Percentiles rank a stretch among this genome's conserved stretches.
phyloP scores from a whole-genome alignment of 2,329 filamentous ascomycete genomes.

The Karstenula rhodostoma region DNA sequence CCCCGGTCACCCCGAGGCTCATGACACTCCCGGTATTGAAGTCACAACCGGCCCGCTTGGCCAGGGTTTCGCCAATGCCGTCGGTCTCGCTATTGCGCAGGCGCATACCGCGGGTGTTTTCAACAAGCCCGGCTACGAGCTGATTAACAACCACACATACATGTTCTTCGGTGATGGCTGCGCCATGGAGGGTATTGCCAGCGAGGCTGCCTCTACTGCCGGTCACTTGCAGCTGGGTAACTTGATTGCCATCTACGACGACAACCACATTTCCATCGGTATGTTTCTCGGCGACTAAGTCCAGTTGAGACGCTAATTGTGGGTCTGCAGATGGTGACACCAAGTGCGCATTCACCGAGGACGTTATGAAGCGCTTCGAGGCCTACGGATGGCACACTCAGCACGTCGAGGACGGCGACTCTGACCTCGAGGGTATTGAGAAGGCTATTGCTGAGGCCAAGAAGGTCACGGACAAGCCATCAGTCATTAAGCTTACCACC shows the following conservation, averaged over 20 bases:
- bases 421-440: conserved; percentile 87
- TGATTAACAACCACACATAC: conserved; percentile 98
- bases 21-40: conserved; percentile 96
- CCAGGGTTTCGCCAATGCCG: conserved; percentile 96
- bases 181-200: conserved; percentile 96
- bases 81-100: conserved; percentile 97
- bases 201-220: conserved; percentile 89
- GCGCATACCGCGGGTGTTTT: conserved; percentile 88
- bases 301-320: conserved; percentile 24
- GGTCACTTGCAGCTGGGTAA: conserved; percentile 98
- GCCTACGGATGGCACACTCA: conserved; percentile 95
- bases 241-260: conserved; percentile 95
- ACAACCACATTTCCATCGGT: conserved; percentile 94
- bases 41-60: conserved; percentile 98
- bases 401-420: conserved; percentile 85
- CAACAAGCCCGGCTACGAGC: conserved; percentile 94
- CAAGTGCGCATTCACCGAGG: conserved; percentile 95
- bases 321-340: conserved; percentile 80
- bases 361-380: conserved; percentile 93
- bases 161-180: conserved; percentile 97
- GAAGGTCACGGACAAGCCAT: conserved; percentile 93
- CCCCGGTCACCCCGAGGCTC: conserved; percentile 93
- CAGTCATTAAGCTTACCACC: conserved; percentile 94
- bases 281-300: conserved; percentile 35
- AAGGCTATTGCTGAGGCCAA: conserved; percentile 85